These are phyloP conservation scores for Chlorella sorokiniana DNA, from an alignment of 139 green algal species.

Conservation along the genomic window DNA sequence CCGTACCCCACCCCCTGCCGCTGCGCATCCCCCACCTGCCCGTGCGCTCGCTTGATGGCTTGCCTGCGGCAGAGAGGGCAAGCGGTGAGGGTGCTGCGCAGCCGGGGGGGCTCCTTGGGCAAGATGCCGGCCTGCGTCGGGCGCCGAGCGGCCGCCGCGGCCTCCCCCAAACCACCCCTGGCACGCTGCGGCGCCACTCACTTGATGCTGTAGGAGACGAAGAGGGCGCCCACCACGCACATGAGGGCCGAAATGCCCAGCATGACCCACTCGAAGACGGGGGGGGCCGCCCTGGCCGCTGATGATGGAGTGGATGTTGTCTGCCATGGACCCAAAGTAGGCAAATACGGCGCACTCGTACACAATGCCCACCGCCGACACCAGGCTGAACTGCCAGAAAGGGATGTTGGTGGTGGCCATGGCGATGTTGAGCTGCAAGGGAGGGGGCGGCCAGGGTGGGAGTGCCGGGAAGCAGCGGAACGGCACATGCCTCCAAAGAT, in stretches of 20 bases:
- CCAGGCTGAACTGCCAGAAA: slow-evolving; percentile 59
- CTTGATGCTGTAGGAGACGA: slow-evolving; percentile 44
- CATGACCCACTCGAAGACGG: slow-evolving; percentile 47
- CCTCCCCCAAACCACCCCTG: background rate
- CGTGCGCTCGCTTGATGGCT: slow-evolving; percentile 20
- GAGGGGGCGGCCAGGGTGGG: background rate
- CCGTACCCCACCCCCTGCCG: background rate
- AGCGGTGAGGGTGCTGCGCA: too few species aligned
- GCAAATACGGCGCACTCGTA: slow-evolving; percentile 50
- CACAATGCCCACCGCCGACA: slow-evolving; percentile 53
- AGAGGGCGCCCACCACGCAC: slow-evolving; percentile 40
- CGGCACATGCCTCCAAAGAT: too few species aligned
- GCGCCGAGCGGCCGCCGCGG: background rate
- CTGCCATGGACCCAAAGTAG: slow-evolving; percentile 49
- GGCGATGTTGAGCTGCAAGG: slow-evolving; percentile 59
- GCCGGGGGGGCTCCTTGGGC: background rate
- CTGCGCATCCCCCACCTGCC: background rate
- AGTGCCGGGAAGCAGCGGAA: too few species aligned
- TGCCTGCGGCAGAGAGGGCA: background rate
- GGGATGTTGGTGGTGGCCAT: slow-evolving; percentile 66
- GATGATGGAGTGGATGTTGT: slow-evolving; percentile 47
- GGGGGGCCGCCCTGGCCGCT: slow-evolving; percentile 9
- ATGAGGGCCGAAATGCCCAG: slow-evolving; percentile 41
- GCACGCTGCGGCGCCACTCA: background rate
- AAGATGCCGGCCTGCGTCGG: too few species aligned